Base-by-base conservation (phyloP, 192 early-diverging fungal genomes). In the Backusella psychrophila region DNA sequence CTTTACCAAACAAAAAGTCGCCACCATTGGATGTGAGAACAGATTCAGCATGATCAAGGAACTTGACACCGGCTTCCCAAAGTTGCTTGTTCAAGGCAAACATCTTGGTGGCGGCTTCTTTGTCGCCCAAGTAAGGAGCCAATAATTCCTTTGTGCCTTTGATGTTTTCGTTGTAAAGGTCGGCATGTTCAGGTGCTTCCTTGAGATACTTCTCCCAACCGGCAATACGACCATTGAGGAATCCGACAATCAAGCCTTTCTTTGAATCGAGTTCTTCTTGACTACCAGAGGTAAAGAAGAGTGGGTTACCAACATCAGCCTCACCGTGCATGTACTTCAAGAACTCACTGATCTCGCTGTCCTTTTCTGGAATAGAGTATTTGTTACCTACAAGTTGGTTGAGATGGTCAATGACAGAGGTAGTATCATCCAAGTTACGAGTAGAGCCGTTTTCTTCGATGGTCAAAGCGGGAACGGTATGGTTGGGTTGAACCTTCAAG, bases 391-490 rank as follows among this genome's bases (percentile, higher is more conserved):
- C n/a, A 17, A 71, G 29, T 23, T 33, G 52, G 69, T 77, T 59
- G 17, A 77, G 76, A 33, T 71, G 65, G 0, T 71, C 69, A 52
- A 26, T 39, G 8, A 77, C 41, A 7, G 76, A 63, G 17, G 29
- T 77, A 1, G 76, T 49, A 35, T 77, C 53, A 26, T 49, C 59
- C 39, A 71, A 41, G 14, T 41, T 35, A 6, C 59, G n/a, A 3
- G 33, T 53, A 4, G 31, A 21, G n/a, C 38, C 69, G 15, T 71
- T 36, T 38, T 63, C 35, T 14, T 59, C 34, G 7, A 74, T 56
- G 4, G 56, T 69, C 5, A 77, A 66, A 31, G 76, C 49, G 26
- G 76, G 76, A 53, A 77, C 69, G 23, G 76, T 77, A 36, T 38
- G 38, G 11, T 77, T 23, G 17, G 68, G 52, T 11, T 71, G 71